These are phyloP conservation scores for Biscogniauxia marginata DNA, from an alignment of 2,329 filamentous ascomycete genomes.

Conservation along the genomic window DNA sequence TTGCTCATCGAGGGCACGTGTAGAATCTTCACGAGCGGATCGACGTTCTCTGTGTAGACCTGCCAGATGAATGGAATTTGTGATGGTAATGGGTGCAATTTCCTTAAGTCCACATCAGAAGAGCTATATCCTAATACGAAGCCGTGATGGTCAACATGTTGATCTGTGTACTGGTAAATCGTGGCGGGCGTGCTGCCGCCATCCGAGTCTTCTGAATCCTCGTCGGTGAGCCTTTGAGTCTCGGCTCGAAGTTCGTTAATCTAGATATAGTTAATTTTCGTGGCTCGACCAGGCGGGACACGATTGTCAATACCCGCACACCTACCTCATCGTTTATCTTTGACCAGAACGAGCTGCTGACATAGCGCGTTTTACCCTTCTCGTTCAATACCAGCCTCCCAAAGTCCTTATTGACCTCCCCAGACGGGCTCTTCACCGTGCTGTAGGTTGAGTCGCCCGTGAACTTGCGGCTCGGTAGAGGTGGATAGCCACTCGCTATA, in stretches of 20 bases:
- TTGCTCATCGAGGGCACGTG: conserved; percentile 67
- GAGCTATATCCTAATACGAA: conserved; percentile 75
- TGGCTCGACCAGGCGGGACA: conserved; percentile 1
- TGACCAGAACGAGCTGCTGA: conserved; percentile 76
- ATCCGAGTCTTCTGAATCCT: conserved; percentile 58
- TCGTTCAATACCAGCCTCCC: conserved; percentile 71
- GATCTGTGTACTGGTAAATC: conserved; percentile 32
- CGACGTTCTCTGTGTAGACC: conserved; percentile 70
- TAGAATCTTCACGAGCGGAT: conserved; percentile 69
- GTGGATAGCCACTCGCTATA: conserved; percentile 15
- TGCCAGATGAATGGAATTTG: conserved; percentile 69
- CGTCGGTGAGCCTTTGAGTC: conserved; percentile 47
- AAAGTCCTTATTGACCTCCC: conserved; percentile 53
- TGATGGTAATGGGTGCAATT: conserved; percentile 63
- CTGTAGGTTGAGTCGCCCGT: conserved; percentile 30
- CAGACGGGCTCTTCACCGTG: conserved; percentile 23
- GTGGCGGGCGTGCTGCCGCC: conserved; percentile 55
- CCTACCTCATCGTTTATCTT: conserved; percentile 71
- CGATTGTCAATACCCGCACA: not conserved
- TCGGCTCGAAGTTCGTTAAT: conserved; percentile 45
- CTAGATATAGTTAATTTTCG: conserved; percentile 9
- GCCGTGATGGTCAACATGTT: conserved; percentile 58
- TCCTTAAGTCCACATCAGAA: conserved; percentile 63
- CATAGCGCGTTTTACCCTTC: conserved; percentile 65
- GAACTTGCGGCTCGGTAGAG: conserved; percentile 14